Percentiles rank a stretch among this genome's conserved stretches.
Conservation (phyloP, 2,329 filamentous ascomycete genomes). For the Clonostachys solani region DNA sequence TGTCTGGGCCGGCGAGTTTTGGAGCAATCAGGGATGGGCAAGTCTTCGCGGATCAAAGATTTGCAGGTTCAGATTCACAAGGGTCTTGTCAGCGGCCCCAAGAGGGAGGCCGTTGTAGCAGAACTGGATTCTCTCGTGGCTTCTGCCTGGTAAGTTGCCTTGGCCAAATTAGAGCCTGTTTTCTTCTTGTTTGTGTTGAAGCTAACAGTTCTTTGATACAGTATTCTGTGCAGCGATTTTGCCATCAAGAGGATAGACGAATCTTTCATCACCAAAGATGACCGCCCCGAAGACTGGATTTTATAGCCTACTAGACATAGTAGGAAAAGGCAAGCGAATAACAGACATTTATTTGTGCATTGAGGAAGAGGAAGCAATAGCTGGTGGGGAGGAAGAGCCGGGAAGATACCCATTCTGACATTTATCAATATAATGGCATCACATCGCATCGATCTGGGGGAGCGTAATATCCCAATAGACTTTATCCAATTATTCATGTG, state of each 20-base stretch:
- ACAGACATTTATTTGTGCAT: neutral
- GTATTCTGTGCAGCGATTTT: conserved; percentile 90
- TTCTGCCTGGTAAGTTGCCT: conserved; percentile 67
- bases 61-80: conserved; percentile 80
- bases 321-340: neutral
- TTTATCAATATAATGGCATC: too few species aligned
- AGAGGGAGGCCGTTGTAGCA: conserved; percentile 76
- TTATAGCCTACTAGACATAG: conserved; percentile 33
- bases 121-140: conserved; percentile 93
- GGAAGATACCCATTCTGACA: too few species aligned
- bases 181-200: neutral
- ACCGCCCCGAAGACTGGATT: conserved; percentile 79
- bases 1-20: conserved; percentile 85
- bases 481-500: too few species aligned
- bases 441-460: too few species aligned
- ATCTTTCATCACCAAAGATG: conserved; percentile 74
- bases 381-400: too few species aligned
- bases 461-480: too few species aligned
- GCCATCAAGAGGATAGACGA: conserved; percentile 93
- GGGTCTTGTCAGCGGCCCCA: conserved; percentile 64
- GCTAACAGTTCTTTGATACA: conserved; percentile 28
- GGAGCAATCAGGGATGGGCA: conserved; percentile 72
- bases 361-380: neutral
- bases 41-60: conserved; percentile 77
- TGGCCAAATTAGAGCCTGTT: neutral